A percentile compares a stretch with the other conserved stretches of the same genome.
Evolutionary conservation across 768 basidiomycete species (phyloP).

Genomic region (Russula sp.): DNA sequence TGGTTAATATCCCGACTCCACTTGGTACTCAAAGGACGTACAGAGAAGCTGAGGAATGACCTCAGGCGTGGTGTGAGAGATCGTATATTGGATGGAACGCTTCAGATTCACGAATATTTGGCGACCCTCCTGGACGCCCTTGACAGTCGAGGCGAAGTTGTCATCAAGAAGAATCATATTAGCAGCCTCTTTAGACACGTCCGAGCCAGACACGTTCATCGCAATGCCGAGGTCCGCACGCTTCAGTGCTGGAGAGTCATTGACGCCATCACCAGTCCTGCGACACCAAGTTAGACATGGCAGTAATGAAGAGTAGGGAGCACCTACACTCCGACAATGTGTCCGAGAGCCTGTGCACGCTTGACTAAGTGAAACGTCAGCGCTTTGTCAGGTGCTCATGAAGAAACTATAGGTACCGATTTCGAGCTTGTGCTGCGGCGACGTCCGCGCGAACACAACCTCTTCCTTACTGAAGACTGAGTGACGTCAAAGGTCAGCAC

Average conservation of each 20-base stretch:
- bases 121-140: slow-evolving; percentile 64
- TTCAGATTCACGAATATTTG: slow-evolving; percentile 68
- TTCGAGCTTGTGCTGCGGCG: slow-evolving; percentile 67
- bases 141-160: slow-evolving; percentile 68
- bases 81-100: slow-evolving; percentile 64
- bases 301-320: background rate
- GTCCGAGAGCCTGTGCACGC: slow-evolving; percentile 63
- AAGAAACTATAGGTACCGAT: slow-evolving; percentile 41
- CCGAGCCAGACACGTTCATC: slow-evolving; percentile 71
- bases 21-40: slow-evolving; percentile 25
- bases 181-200: slow-evolving; percentile 69
- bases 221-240: slow-evolving; percentile 70
- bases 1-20: background rate
- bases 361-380: slow-evolving; percentile 42
- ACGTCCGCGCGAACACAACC: slow-evolving; percentile 67
- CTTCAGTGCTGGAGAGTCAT: slow-evolving; percentile 66
- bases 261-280: slow-evolving; percentile 68
- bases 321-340: slow-evolving; percentile 65
- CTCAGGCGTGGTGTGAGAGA: slow-evolving; percentile 63
- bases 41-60: slow-evolving; percentile 65
- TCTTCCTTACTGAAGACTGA: slow-evolving; percentile 61
- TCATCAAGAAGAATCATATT: slow-evolving; percentile 71
- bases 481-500: background rate
- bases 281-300: background rate
- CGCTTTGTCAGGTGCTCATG: background rate